A percentile compares a stretch with the other conserved stretches of the same genome.
Conservation (phyloP, 345 rosid species). For the Acer campestre region DNA sequence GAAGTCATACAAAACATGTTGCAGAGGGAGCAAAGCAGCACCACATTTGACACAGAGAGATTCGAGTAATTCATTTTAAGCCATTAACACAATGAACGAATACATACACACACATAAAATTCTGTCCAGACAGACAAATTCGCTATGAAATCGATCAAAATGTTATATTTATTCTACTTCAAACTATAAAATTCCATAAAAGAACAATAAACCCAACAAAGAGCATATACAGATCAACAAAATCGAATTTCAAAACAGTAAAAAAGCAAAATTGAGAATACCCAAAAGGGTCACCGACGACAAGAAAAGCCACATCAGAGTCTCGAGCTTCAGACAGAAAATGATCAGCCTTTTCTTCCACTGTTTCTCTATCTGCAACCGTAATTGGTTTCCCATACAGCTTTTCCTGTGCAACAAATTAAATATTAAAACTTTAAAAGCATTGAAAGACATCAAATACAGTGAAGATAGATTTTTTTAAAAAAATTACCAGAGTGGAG, state of each 20-base stretch:
- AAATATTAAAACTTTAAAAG: neutral
- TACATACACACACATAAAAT: neutral
- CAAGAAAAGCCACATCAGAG: conserved; percentile 75
- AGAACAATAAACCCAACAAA: neutral
- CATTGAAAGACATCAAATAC: conserved; percentile 11
- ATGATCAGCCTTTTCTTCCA: conserved; percentile 80
- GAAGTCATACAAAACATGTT: neutral
- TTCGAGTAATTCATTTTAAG: no score
- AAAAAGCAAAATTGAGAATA: conserved; percentile 19
- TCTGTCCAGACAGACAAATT: neutral
- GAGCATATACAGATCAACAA: neutral
- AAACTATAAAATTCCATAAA: neutral
- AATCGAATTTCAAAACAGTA: neutral
- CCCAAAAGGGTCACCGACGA: conserved; percentile 98
- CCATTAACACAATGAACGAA: no score
- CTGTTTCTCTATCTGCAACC: conserved; percentile 89
- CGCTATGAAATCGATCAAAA: neutral
- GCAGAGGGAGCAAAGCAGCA: neutral
- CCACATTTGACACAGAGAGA: neutral
- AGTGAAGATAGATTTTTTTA: neutral
- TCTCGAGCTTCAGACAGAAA: conserved; percentile 55
- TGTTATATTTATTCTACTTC: neutral
- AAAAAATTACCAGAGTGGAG: conserved; percentile 52
- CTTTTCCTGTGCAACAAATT: conserved; percentile 46
- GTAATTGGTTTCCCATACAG: conserved; percentile 67